A percentile compares a stretch with the other conserved stretches of the same genome.
Evolutionary conservation across 2,329 filamentous ascomycete genomes (phyloP).

Genomic region (Trichoderma sp.): DNA sequence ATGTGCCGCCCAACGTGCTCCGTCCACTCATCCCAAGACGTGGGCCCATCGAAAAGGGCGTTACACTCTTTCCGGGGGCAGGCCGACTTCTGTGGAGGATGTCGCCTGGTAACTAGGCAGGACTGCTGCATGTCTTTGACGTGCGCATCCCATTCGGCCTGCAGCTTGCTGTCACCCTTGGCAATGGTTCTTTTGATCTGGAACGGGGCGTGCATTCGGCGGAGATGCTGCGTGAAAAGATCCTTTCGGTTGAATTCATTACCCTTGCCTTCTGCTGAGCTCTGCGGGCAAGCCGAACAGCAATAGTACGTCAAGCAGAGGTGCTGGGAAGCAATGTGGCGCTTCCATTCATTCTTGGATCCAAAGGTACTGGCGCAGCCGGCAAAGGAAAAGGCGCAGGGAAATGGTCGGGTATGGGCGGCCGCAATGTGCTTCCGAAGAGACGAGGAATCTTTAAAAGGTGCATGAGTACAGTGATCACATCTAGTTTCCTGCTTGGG

Average conservation of each 20-base stretch:
- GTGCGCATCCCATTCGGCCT: conserved; percentile 63
- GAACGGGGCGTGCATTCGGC: conserved; percentile 85
- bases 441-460: conserved; percentile 68
- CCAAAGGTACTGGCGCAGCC: conserved; percentile 82
- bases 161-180: conserved; percentile 60
- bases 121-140: conserved; percentile 71
- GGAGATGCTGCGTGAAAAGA: conserved; percentile 90
- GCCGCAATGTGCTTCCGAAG: conserved; percentile 68
- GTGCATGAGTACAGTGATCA: conserved; percentile 61
- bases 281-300: conserved; percentile 61
- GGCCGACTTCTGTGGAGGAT: conserved; percentile 69
- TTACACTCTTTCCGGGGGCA: conserved; percentile 73
- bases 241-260: conserved; percentile 92
- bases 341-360: conserved; percentile 97
- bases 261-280: conserved; percentile 55
- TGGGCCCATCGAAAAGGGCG: conserved; percentile 67
- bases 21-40: conserved; percentile 86
- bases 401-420: conserved; percentile 72
- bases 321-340: conserved; percentile 89
- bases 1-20: conserved; percentile 91
- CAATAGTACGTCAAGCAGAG: conserved; percentile 68
- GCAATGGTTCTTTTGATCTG: conserved; percentile 60
- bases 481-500: conserved; percentile 64
- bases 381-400: conserved; percentile 82
- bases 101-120: conserved; percentile 70